phyloP scores from a whole-genome alignment of 306 rosid genomes.

The Quercus gilva region DNA sequence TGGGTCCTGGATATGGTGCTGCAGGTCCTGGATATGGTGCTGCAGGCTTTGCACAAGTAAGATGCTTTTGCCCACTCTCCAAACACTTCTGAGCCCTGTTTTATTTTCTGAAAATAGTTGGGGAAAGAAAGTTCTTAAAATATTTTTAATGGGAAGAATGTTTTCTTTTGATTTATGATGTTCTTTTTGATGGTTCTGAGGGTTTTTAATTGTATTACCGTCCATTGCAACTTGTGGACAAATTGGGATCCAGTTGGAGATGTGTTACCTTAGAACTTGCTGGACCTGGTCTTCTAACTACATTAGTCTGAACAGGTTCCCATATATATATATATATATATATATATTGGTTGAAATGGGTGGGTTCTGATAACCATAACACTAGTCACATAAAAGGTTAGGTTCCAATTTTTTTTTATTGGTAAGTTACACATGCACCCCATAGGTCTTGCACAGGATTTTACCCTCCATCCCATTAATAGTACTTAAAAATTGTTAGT shows the following conservation, averaged over 20 bases:
- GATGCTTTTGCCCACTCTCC: constrained; percentile 15
- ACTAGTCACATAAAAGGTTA: not conserved
- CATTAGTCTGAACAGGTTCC: not conserved
- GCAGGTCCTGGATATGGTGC: constrained; percentile 59
- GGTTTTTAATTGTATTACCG: not conserved
- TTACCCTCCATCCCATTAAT: too few relatives aligned
- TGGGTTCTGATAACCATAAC: not conserved
- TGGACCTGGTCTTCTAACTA: not conserved
- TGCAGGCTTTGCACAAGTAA: constrained; percentile 65
- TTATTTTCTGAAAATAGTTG: not conserved
- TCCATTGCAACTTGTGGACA: not conserved
- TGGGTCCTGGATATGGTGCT: constrained; percentile 57
- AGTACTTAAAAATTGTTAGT: too few relatives aligned
- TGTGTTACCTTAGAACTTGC: not conserved
- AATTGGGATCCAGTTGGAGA: not conserved
- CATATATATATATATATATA: not conserved
- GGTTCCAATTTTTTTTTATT: not conserved
- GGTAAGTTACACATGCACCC: too few relatives aligned
- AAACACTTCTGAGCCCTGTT: not conserved
- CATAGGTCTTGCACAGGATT: too few relatives aligned
- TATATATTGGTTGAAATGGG: not conserved
- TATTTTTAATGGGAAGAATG: not conserved
- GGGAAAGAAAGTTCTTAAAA: not conserved
- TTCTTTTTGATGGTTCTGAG: not conserved
- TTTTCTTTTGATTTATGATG: not conserved